Percentiles rank a stretch among this genome's conserved stretches.
Conservation (phyloP, 306 rosid genomes). For the Quillaja saponaria region DNA sequence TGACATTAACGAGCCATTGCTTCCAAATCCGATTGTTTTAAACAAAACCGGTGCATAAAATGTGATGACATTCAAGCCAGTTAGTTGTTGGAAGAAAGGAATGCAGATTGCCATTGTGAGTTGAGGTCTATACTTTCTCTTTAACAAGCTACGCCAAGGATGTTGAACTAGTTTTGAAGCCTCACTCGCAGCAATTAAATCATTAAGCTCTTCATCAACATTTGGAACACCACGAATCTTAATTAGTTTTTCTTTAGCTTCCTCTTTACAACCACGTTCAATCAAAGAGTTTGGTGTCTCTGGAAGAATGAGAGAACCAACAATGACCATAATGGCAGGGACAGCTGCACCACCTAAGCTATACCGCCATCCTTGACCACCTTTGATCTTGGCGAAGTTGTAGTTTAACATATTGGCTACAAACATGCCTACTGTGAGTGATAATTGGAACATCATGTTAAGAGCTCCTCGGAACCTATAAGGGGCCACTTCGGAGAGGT, state of each 20-base stretch:
- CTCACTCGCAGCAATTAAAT: slow-evolving; percentile 59
- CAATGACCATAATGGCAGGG: slow-evolving; percentile 60
- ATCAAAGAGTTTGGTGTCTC: slow-evolving; percentile 80
- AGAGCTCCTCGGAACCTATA: slow-evolving; percentile 56
- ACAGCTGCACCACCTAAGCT: slow-evolving; percentile 76
- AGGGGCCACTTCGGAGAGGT: slow-evolving; percentile 80
- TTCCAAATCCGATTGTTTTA: slow-evolving; percentile 74
- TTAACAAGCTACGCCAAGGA: slow-evolving; percentile 54
- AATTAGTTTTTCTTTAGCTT: slow-evolving; percentile 48
- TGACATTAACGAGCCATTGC: slow-evolving; percentile 62
- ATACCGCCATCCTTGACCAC: slow-evolving; percentile 77
- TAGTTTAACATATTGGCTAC: slow-evolving; percentile 65
- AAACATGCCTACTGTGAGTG: slow-evolving; percentile 73
- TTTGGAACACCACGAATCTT: slow-evolving; percentile 47
- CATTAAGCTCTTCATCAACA: slow-evolving; percentile 62
- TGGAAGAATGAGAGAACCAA: slow-evolving; percentile 59
- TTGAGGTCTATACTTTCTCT: slow-evolving; percentile 72
- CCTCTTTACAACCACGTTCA: slow-evolving; percentile 43
- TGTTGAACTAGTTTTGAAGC: slow-evolving; percentile 44
- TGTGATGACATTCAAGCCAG: slow-evolving; percentile 75
- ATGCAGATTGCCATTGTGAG: slow-evolving; percentile 57
- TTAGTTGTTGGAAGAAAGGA: slow-evolving; percentile 81
- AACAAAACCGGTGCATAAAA: slow-evolving; percentile 81
- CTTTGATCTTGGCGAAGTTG: slow-evolving; percentile 42
- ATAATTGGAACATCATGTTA: slow-evolving; percentile 75